Evolutionary conservation across 2,329 filamentous ascomycete genomes (phyloP).

Genomic region (Pseudovirgaria hyperparasitica): DNA sequence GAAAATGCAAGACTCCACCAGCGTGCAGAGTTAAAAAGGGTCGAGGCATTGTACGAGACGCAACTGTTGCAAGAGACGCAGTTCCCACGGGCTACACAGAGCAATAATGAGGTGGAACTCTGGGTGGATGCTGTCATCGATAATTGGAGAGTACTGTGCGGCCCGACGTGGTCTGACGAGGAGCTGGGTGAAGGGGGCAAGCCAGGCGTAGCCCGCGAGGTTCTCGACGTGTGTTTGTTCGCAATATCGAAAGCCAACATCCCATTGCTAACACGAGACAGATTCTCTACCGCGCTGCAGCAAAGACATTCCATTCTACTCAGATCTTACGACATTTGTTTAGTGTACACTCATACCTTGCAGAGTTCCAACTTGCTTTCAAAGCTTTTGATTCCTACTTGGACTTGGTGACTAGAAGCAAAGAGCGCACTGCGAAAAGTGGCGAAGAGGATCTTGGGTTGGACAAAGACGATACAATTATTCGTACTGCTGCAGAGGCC

Average conservation of each 20-base stretch:
- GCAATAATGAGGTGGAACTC: constrained; percentile 64
- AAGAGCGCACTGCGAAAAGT: constrained; percentile 66
- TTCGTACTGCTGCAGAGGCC: constrained; percentile 69
- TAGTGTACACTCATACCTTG: constrained; percentile 71
- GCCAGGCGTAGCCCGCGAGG: constrained; percentile 57
- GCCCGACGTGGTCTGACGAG: constrained; percentile 64
- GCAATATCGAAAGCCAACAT: not conserved
- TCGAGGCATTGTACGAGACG: constrained; percentile 68
- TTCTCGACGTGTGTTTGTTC: constrained; percentile 49
- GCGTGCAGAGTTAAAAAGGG: constrained; percentile 62
- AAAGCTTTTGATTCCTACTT: constrained; percentile 88
- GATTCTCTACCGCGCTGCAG: constrained; percentile 78
- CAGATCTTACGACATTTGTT: constrained; percentile 78
- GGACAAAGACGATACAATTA: constrained; percentile 64
- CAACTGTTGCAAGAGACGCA: constrained; percentile 64
- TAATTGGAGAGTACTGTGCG: constrained; percentile 78
- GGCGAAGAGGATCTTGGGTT: constrained; percentile 56
- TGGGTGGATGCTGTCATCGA: constrained; percentile 69
- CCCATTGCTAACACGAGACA: constrained; percentile 22
- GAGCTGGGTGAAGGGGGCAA: constrained; percentile 76
- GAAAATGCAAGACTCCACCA: constrained; percentile 33
- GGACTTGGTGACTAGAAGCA: constrained; percentile 74
- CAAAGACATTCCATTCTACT: constrained; percentile 92
- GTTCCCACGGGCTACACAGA: constrained; percentile 75
- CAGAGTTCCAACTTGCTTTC: constrained; percentile 84